phyloP scores from a whole-genome alignment of 2,329 filamentous ascomycete genomes.

The Pseudopyricularia cyperi region DNA sequence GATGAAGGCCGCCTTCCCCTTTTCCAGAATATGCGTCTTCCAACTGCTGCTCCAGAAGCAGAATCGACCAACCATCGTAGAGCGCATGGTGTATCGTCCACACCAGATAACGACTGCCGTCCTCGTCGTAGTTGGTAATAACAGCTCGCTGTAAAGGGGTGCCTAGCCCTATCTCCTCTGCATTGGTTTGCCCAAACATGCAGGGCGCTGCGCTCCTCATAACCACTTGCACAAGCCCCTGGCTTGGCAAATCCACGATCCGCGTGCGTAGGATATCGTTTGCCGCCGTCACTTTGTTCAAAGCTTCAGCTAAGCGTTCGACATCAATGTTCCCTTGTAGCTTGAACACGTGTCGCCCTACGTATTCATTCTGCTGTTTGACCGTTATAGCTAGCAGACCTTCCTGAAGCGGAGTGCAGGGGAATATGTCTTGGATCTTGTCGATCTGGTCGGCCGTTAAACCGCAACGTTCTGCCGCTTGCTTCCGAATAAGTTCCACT shows the following conservation, averaged over 20 bases:
- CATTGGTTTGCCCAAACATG: too few relatives aligned
- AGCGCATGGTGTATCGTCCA: not conserved
- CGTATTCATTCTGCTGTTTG: not conserved
- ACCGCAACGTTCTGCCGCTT: not conserved
- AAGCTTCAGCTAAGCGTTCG: too few relatives aligned
- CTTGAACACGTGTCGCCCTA: too few relatives aligned
- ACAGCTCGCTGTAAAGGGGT: not conserved
- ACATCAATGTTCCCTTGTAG: not conserved
- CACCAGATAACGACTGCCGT: not conserved
- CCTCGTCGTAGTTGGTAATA: not conserved
- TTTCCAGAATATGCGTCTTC: not conserved
- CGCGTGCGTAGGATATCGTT: not conserved
- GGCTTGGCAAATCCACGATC: not conserved
- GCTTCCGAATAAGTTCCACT: not conserved
- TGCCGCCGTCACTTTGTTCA: not conserved
- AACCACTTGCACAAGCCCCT: not conserved
- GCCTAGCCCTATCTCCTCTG: not conserved
- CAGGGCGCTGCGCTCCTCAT: too few relatives aligned
- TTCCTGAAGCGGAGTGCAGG: not conserved
- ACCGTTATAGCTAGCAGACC: not conserved
- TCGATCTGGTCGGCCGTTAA: constrained; percentile 4
- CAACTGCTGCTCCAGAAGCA: not conserved
- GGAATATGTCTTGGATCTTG: not conserved
- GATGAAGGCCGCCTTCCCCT: too few relatives aligned
- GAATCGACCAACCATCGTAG: not conserved